Evolutionary conservation across 1,139 yeast genomes (phyloP).

Genomic region (Suhomyces bribrorum): DNA sequence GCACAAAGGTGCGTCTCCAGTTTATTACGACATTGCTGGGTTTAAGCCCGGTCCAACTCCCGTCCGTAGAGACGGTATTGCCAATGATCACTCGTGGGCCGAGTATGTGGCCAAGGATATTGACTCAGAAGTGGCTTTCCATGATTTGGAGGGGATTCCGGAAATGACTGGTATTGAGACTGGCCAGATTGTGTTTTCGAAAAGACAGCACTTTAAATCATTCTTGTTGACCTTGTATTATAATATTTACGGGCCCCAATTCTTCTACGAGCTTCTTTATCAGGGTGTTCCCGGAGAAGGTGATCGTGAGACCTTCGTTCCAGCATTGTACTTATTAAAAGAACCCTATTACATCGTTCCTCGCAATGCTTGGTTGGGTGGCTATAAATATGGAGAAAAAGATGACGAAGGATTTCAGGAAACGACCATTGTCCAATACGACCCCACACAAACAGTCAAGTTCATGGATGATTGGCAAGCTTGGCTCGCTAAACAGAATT

Average conservation of each 20-base stretch:
- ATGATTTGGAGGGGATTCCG: slow-evolving; percentile 38
- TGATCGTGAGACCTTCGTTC: slow-evolving; percentile 42
- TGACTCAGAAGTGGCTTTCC: slow-evolving; percentile 26
- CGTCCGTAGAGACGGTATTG: slow-evolving; percentile 30
- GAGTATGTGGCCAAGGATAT: slow-evolving; percentile 24
- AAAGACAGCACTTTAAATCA: slow-evolving; percentile 31
- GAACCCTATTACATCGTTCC: slow-evolving; percentile 36
- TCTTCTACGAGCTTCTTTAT: slow-evolving; percentile 33
- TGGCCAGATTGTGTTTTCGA: slow-evolving; percentile 39
- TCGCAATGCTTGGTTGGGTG: slow-evolving; percentile 27
- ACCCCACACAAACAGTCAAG: slow-evolving; percentile 27
- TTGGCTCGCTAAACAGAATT: slow-evolving; percentile 24
- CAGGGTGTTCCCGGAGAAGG: slow-evolving; percentile 44
- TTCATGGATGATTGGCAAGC: slow-evolving; percentile 31
- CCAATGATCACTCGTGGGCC: slow-evolving; percentile 26
- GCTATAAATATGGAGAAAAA: slow-evolving; percentile 19
- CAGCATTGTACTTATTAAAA: slow-evolving; percentile 38
- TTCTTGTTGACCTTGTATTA: slow-evolving; percentile 36
- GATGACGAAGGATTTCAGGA: slow-evolving; percentile 26
- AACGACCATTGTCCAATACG: slow-evolving; percentile 37
- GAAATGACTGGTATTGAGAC: slow-evolving; percentile 32
- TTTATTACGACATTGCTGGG: slow-evolving; percentile 37
- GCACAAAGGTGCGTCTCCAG: slow-evolving; percentile 39
- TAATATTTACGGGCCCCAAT: slow-evolving; percentile 30
- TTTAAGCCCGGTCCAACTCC: slow-evolving; percentile 31